Base-by-base conservation (phyloP, 2,329 filamentous ascomycete genomes). In the Cercospora zeina region DNA sequence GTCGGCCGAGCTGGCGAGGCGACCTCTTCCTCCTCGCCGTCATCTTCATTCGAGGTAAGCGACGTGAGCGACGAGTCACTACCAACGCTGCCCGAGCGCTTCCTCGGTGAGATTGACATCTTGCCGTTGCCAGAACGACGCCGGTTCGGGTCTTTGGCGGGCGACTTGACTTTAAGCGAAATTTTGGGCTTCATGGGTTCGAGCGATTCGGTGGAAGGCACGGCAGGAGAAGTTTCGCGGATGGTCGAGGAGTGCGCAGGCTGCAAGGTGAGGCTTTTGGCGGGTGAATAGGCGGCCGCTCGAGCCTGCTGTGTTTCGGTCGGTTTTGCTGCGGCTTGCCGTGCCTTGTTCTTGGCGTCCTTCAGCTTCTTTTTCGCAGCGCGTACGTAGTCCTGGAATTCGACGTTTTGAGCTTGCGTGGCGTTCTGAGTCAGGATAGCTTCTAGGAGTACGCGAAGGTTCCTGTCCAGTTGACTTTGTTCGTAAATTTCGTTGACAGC, bases 401-500 rank as follows among this genome's bases (percentile, higher is more conserved):
- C 68, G 19, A 45, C 36, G 31, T 72, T 76, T 63, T 82, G 77
- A 57, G 76, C 70, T 30, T 69, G 59, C 2, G 76, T 78, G 36
- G 76, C 71, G 21, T 70, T 75, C 59, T 78, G 75, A 10, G 74
- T 71, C 34, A 82, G 73, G 33, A 82, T 75, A 7, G 75, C 74
- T 37, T 79, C 73, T 6, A 83, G 73, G 3, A 80, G 69, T 27
- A 74, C 67, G 42, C 75, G 73, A 24, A 81, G 67, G 19, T 65
- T 65, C 14, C 68, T 58, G 54, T 81, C 73, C 14, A 62, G 69
- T 31, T 74, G 71, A 68, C 77, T 78, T 57, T 78, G 71, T 27
- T 75, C 68, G 69, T 77, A 78, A 50, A 82, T 72, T 54, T 78
- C 72, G 61, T 76, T 72, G 9, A 83, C 69, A 11, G 80, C 80